Conservation (phyloP, 2,329 filamentous ascomycete genomes). For the Colletotrichum sp. region DNA sequence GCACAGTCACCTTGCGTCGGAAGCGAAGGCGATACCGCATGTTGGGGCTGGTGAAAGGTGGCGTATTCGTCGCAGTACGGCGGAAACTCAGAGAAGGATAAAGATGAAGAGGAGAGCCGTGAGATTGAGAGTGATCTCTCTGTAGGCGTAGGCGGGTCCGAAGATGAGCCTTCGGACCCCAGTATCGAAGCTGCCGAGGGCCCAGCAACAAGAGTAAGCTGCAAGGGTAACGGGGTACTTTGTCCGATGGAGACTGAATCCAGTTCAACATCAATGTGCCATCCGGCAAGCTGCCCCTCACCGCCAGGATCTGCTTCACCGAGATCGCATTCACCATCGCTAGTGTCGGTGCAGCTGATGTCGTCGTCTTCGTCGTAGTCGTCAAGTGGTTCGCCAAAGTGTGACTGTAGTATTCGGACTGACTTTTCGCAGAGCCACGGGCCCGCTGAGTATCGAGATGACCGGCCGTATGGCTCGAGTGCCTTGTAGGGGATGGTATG, state of each 20-base stretch:
- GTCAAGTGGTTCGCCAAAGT: background rate
- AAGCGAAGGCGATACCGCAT: background rate
- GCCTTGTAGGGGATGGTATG: background rate
- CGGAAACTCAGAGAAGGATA: background rate
- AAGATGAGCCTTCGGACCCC: background rate
- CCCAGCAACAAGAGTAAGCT: background rate
- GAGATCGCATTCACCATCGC: background rate
- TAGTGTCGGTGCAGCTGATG: background rate
- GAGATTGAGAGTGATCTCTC: background rate
- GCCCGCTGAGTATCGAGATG: background rate
- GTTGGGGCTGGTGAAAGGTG: background rate
- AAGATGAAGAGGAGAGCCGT: background rate
- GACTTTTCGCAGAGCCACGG: background rate
- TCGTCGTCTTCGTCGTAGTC: background rate
- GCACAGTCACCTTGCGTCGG: fast-evolving
- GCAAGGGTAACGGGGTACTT: background rate
- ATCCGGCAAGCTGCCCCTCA: background rate
- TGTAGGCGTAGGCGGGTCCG: background rate
- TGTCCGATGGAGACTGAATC: background rate
- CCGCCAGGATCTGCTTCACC: fast-evolving
- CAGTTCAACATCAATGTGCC: background rate
- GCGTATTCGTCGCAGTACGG: background rate
- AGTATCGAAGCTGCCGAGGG: background rate
- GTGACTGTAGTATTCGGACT: background rate
- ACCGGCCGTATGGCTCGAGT: fast-evolving